Base-by-base conservation (phyloP, 352 stramenopile genomes). In the Pythium inflatum region DNA sequence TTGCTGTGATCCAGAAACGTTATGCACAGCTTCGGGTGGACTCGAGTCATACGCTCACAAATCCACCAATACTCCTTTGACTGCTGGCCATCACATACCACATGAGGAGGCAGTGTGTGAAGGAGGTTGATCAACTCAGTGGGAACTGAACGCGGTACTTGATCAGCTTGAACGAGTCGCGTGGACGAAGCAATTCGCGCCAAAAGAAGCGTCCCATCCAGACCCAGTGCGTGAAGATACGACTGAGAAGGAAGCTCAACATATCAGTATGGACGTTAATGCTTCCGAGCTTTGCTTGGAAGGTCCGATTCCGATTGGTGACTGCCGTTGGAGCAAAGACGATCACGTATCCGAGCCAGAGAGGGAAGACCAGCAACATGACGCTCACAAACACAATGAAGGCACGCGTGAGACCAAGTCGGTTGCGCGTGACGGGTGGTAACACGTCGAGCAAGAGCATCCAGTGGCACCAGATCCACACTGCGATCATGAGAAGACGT, bases 401-500 rank as follows among this genome's bases (percentile, higher is more conserved):
- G 12, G 9, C 2, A 2, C 58, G 66, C 22, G 66, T 38, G 8
- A 72, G 58, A 2, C 8, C 18, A 28, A 72, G 57, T 1, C 41
- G 55, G 3, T 11, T 40, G 8, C 65, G 55, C 25, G 41, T 45
- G n/a, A 43, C n/a, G 16, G 63, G 55, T 18, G 55, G 63, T 13
- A 72, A 56, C 4, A 56, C 56, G 22, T 72, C 65, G 16, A 72
- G 58, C 30, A 66, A 72, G 5, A 72, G n/a, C 48, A 66, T 55
- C 65, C 65, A 72, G 33, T 58, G 65, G 49, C 46, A 62, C 65
- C 65, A 72, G 3, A 66, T 16, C 46, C 38, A 57, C 14, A 38
- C 65, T 1, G 49, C 49, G 46, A 31, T 24, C 14, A 66, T 38
- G 48, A 72, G 45, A 5, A 66, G 28, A 7, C 43, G 33, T n/a